Conservation (phyloP, 441 rosid genomes). For the Erysimum pusillum region DNA sequence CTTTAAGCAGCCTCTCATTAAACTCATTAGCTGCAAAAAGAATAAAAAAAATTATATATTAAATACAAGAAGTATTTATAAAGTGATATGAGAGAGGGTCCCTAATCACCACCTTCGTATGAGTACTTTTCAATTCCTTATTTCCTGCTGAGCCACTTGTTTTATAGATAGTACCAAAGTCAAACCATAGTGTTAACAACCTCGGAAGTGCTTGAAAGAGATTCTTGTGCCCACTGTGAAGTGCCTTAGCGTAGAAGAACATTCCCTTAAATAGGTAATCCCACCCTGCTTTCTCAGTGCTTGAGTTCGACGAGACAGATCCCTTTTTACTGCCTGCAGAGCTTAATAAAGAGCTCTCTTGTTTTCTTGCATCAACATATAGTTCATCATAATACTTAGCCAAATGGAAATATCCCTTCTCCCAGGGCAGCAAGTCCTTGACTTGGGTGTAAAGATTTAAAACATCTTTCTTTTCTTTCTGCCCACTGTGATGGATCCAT, state of each 20-base stretch:
- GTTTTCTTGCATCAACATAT: constrained; percentile 94
- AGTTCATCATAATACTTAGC: constrained; percentile 98
- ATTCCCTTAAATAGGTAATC: constrained; percentile 78
- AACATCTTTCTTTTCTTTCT: constrained; percentile 98
- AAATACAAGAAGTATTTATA: constrained; percentile 26
- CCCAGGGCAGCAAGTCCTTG: constrained; percentile 96
- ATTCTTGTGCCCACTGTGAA: constrained; percentile 94
- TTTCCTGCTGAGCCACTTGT: constrained; percentile 63
- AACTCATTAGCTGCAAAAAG: constrained; percentile 77
- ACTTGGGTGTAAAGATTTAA: constrained; percentile 89
- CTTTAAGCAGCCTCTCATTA: constrained; percentile 95
- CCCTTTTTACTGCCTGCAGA: constrained; percentile 58
- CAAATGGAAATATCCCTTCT: constrained; percentile 94
- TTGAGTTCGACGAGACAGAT: constrained; percentile 59
- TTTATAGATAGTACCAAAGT: constrained; percentile 88
- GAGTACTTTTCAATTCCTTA: constrained; percentile 78
- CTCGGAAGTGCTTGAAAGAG: constrained; percentile 99
- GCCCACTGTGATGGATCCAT: constrained; percentile 98
- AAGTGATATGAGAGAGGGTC: constrained; percentile 20
- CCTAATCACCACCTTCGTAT: constrained; percentile 71
- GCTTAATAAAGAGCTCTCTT: constrained; percentile 72
- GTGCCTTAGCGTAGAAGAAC: constrained; percentile 93
- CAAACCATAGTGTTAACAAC: constrained; percentile 97
- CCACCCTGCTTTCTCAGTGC: constrained; percentile 87
- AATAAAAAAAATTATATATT: constrained; percentile 18